Percentiles rank a stretch among this genome's conserved stretches.
Evolutionary conservation across 2,329 filamentous ascomycete genomes (phyloP).

Genomic region (Hypoxylon sp.): DNA sequence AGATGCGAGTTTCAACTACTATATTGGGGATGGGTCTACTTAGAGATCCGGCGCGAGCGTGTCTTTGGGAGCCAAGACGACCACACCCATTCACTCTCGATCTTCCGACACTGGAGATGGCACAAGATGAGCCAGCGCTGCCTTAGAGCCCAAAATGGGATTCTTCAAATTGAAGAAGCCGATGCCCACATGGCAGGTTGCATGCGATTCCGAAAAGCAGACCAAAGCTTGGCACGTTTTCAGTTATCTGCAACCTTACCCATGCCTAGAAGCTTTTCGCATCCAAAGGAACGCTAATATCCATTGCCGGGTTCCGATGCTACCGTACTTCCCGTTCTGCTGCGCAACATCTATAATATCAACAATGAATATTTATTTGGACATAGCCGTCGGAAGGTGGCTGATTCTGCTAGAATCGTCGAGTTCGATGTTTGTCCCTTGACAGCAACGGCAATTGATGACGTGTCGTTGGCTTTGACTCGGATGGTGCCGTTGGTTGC

Average conservation of each 20-base stretch:
- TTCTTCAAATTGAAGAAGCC: neutral
- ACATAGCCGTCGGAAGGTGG: conserved; percentile 9
- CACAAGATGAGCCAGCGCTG: neutral
- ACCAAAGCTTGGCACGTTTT: conserved; percentile 31
- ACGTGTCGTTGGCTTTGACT: conserved; percentile 48
- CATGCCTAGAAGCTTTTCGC: conserved; percentile 10
- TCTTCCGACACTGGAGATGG: neutral
- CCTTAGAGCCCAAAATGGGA: neutral
- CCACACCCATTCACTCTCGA: neutral
- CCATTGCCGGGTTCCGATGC: conserved; percentile 16
- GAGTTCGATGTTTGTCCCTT: neutral
- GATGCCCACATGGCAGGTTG: conserved; percentile 7
- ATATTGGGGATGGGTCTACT: neutral
- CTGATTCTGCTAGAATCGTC: conserved; percentile 21
- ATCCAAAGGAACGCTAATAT: conserved; percentile 23
- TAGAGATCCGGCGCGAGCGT: neutral
- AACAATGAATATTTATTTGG: conserved; percentile 6
- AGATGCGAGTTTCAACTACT: neutral
- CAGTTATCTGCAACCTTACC: conserved; percentile 9
- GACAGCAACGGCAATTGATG: conserved; percentile 34
- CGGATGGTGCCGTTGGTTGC: conserved; percentile 29
- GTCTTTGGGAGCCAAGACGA: neutral
- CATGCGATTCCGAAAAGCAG: conserved; percentile 7
- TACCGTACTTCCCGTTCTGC: neutral
- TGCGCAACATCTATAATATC: conserved; percentile 2